Evolutionary conservation across 116 monocot genomes (phyloP), one percentile per base, ranked within the genome.

Genomic region (Papilionanthe hybrid): DNA sequence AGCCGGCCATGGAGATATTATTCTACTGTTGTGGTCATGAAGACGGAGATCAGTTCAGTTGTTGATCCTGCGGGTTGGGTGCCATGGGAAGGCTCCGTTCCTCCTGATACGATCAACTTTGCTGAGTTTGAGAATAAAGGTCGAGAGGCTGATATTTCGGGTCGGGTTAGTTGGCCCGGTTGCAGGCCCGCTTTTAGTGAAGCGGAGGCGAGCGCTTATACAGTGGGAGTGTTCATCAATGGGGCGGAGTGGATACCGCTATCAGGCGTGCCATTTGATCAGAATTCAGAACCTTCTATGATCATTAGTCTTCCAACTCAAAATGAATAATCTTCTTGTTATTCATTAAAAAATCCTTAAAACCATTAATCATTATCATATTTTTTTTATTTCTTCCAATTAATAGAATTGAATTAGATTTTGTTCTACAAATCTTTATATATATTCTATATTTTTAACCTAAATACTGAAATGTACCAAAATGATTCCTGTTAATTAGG

Each of bases 51-150:
- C 22, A 90, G 83, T 3, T 77, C 30, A 0, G 82, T 80, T 5
- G 77, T 95, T 72, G 48, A 78, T 63, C 72, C 88, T 42, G 85
- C 79, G 12, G 93, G 93, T 18, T 94, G 93, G 93, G 29, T 69
- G 78, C 55, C 73, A 48, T 94, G 93, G 93, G 50, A 42, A 1
- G 77, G 57, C 68, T 83, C 87, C 49, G 89, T 81, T 17, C 85
- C 87, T 43, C 49, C 79, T 32, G 69, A 15, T 42, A 94, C 91
- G 1, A 80, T 92, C 28, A 90, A 89, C 78, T 95, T 92, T 4
- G 95, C 87, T 1, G 95, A 95, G 89, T 92, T 87, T 41, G 75
- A 22, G 5, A 95, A 95, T 79, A 88, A 81, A 0, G 95, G 95
- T 18, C 85, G 92, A 0, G 92, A 89, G 2, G 79, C 92, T 0